A percentile compares a stretch with the other conserved stretches of the same genome.
phyloP scores from a whole-genome alignment of 1,139 yeast species.

The Blastobotrys capitulatus region DNA sequence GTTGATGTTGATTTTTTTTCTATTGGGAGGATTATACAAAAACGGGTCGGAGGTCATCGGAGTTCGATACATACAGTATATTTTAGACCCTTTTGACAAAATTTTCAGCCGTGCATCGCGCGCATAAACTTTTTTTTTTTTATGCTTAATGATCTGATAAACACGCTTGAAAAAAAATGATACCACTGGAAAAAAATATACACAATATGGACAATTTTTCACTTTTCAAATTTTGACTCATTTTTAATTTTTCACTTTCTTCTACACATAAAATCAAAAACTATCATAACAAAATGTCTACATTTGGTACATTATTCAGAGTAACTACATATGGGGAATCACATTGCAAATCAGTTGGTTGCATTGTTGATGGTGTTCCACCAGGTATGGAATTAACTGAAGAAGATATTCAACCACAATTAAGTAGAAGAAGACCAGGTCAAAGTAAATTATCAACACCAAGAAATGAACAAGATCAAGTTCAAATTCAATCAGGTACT shows the following conservation, averaged over 20 bases:
- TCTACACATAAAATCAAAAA: too few relatives aligned
- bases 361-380: slow-evolving; percentile 97
- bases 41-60: too few relatives aligned
- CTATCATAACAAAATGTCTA: slow-evolving; percentile 43
- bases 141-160: not conserved
- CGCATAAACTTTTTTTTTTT: too few relatives aligned
- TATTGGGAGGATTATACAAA: too few relatives aligned
- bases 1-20: too few relatives aligned
- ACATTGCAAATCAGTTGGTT: slow-evolving; percentile 97
- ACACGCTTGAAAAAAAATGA: not conserved
- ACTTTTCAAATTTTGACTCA: slow-evolving; percentile 2
- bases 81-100: too few relatives aligned
- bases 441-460: slow-evolving; percentile 92
- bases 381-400: slow-evolving; percentile 86
- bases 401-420: slow-evolving; percentile 88
- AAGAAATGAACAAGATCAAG: slow-evolving; percentile 87
- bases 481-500: slow-evolving; percentile 90
- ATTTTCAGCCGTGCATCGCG: too few relatives aligned
- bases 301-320: slow-evolving; percentile 55
- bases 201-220: too few relatives aligned
- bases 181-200: not conserved
- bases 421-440: slow-evolving; percentile 96
- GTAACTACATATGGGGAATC: slow-evolving; percentile 98
- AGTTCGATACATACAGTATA: too few relatives aligned
- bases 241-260: not conserved